phyloP scores from a whole-genome alignment of 2,329 filamentous ascomycete species.

The Penicillium digitatum region DNA sequence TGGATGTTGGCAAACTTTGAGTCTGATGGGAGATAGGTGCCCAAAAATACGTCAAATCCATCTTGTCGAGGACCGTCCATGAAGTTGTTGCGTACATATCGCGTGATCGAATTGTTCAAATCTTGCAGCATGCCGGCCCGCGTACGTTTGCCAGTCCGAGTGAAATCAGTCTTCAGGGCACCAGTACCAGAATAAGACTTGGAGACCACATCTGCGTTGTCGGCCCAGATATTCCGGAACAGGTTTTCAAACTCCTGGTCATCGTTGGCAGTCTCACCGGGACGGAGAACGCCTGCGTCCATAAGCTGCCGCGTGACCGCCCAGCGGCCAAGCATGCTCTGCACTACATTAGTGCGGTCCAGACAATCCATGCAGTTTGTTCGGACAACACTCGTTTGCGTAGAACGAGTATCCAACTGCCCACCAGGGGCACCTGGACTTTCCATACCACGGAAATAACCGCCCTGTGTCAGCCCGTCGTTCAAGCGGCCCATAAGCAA shows the following conservation, averaged over 20 bases:
- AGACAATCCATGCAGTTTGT: slow-evolving; percentile 99
- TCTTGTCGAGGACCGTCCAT: slow-evolving; percentile 90
- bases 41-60: slow-evolving; percentile 90
- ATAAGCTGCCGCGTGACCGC: slow-evolving; percentile 83
- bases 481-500: slow-evolving; percentile 78
- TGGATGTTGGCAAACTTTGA: slow-evolving; percentile 66
- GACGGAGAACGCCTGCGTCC: slow-evolving; percentile 73
- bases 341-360: slow-evolving; percentile 94
- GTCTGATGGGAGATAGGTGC: slow-evolving; percentile 72
- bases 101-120: slow-evolving; percentile 77
- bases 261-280: slow-evolving; percentile 73
- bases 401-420: slow-evolving; percentile 71
- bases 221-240: slow-evolving; percentile 97
- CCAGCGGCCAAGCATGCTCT: slow-evolving; percentile 92
- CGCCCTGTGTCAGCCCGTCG: slow-evolving; percentile 70
- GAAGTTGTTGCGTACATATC: slow-evolving; percentile 94
- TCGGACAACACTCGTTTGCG: slow-evolving; percentile 85
- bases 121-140: slow-evolving; percentile 81
- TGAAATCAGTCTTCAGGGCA: slow-evolving; percentile 96
- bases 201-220: slow-evolving; percentile 95
- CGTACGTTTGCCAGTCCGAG: slow-evolving; percentile 85
- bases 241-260: slow-evolving; percentile 79
- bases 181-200: slow-evolving; percentile 92
- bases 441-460: slow-evolving; percentile 90
- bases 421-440: slow-evolving; percentile 68